phyloP scores from a whole-genome alignment of 1,139 yeast genomes.

The Pichia inconspicua region DNA sequence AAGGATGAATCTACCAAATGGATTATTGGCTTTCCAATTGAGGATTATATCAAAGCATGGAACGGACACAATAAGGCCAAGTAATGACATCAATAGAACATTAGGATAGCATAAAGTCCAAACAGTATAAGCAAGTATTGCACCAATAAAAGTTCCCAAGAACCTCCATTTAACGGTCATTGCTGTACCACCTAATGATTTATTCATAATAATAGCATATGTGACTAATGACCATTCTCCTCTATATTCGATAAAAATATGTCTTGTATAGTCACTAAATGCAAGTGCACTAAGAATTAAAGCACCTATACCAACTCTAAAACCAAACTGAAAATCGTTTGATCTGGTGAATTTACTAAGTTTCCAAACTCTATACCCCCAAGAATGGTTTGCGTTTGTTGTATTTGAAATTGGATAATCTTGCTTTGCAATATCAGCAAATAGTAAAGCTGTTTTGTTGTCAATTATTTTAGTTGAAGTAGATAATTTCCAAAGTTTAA shows the following conservation, averaged over 20 bases:
- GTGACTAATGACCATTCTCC: constrained; percentile 83
- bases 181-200: constrained; percentile 80
- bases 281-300: constrained; percentile 61
- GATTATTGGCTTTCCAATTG: constrained; percentile 55
- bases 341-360: constrained; percentile 39
- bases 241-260: constrained; percentile 55
- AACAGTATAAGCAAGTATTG: constrained; percentile 47
- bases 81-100: constrained; percentile 42
- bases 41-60: constrained; percentile 65
- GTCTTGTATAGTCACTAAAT: constrained; percentile 48
- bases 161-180: constrained; percentile 73
- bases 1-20: constrained; percentile 65
- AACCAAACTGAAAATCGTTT: constrained; percentile 70
- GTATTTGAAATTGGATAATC: background rate
- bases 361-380: constrained; percentile 33
- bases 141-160: constrained; percentile 70
- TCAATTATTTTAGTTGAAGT: constrained; percentile 2
- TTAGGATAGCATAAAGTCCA: constrained; percentile 58
- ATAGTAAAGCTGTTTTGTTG: constrained; percentile 2
- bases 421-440: constrained; percentile 1
- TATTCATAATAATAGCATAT: constrained; percentile 77
- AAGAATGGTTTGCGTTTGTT: constrained; percentile 1
- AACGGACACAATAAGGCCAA: constrained; percentile 54
- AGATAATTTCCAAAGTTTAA: constrained; percentile 38
- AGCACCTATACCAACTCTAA: constrained; percentile 76